Evolutionary conservation across 2,329 filamentous ascomycete species (phyloP).

Genomic region (Didymella segeticola): DNA sequence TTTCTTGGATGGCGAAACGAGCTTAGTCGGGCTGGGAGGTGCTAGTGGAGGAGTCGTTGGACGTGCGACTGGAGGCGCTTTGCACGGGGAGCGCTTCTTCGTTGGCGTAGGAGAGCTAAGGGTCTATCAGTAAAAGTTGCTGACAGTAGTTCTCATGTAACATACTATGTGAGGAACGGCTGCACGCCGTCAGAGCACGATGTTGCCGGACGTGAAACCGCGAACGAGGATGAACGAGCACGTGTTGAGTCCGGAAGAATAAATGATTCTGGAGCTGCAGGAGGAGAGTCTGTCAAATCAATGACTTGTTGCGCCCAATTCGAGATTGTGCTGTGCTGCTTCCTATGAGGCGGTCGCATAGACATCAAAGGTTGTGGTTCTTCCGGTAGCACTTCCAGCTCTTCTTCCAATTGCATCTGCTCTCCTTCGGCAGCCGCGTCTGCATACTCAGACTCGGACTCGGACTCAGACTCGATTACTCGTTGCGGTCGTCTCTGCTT

Average conservation of each 20-base stretch:
- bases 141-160: background rate
- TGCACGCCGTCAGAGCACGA: conserved; percentile 34
- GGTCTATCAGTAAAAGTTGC: background rate
- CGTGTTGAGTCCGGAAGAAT: conserved; percentile 27
- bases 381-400: conserved; percentile 3
- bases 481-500: conserved; percentile 26
- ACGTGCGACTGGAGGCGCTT: conserved; percentile 40
- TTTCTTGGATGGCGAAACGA: conserved; percentile 48
- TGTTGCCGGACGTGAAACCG: conserved; percentile 38
- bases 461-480: conserved; percentile 25
- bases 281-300: conserved; percentile 40
- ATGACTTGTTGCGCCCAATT: conserved; percentile 44
- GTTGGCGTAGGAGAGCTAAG: conserved; percentile 42
- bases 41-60: conserved; percentile 41
- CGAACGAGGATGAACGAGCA: conserved; percentile 33
- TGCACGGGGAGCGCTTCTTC: conserved; percentile 43
- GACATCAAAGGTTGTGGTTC: conserved; percentile 25
- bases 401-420: conserved; percentile 6
- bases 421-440: conserved; percentile 2
- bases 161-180: conserved; percentile 44
- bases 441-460: conserved; percentile 36
- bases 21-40: conserved; percentile 39
- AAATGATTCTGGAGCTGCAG: conserved; percentile 27
- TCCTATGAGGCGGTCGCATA: conserved; percentile 31
- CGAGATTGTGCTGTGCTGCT: conserved; percentile 37